Base-by-base conservation (phyloP, 352 stramenopile genomes). In the Phytophthora constricta region DNA sequence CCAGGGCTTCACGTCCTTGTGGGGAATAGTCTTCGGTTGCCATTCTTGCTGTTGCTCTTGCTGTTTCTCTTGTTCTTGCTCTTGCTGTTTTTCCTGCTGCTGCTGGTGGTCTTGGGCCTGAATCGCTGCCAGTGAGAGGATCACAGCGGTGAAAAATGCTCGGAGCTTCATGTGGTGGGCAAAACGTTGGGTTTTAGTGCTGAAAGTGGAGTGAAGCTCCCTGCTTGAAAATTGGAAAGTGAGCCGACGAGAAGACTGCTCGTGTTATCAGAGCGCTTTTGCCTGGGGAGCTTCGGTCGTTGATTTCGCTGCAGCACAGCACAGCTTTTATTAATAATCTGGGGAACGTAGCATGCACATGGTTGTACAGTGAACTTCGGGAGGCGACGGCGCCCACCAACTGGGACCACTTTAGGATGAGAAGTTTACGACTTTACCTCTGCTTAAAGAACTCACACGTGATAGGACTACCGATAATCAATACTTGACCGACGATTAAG, bases 1-100 rank as follows among this genome's bases (percentile, higher is more conserved):
- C 26, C 51, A 60, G 16, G 53, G 53, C 7, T 60, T 60, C 5
- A 60, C 53, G 27, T 60, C 41, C 3, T 51, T 39, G 53, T 60
- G 53, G 2, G 23, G 23, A 25, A 60, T 60, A 3, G 26, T 43
- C 26, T 60, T 60, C 5, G 52, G 25, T 3, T 56, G 48, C 48
- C 48, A 56, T 16, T 42, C 27, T 45, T 31, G 27, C 28, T 43
- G 27, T 19, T 41, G 34, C 8, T 49, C 34, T 37, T 31, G n/a
- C 37, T 42, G 23, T 5, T 42, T 26, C 23, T 23, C 11, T 23
- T 53, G 47, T 23, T 39, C 8, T 17, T 37, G 31, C 7, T 47
- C n/a, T n/a, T 25, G 17, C 33, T 37, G 20, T 3, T 37, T 14
- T 33, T 22, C 10, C 33, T 59, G 23, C 23, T 59, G 37, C 23